Evolutionary conservation across 2,329 filamentous ascomycete genomes (phyloP).

Genomic region (Zymoseptoria pseudotritici): DNA sequence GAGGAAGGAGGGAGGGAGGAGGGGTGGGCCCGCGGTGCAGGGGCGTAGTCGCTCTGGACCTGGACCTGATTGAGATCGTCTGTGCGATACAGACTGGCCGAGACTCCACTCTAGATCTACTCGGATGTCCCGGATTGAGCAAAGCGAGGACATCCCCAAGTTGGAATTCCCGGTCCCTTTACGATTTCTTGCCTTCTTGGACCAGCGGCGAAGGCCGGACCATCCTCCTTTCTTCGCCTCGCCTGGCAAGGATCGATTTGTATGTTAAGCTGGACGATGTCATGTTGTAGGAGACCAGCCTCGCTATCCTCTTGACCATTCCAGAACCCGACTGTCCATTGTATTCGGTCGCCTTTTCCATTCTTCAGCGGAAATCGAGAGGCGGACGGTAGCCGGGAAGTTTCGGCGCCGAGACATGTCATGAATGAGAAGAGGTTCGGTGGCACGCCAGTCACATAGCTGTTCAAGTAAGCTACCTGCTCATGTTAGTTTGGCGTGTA

Average conservation of each 20-base stretch:
- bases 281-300: slow-evolving; percentile 22
- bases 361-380: slow-evolving; percentile 18
- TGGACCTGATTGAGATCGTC: neutral
- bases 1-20: slow-evolving; percentile 39
- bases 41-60: neutral
- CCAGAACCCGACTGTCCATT: slow-evolving; percentile 20
- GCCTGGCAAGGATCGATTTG: slow-evolving; percentile 24
- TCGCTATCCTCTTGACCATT: slow-evolving; percentile 22
- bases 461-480: too few relatives aligned
- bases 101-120: neutral
- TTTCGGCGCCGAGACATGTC: slow-evolving; percentile 9
- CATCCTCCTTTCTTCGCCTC: slow-evolving; percentile 20
- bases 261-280: slow-evolving; percentile 24
- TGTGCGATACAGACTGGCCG: neutral
- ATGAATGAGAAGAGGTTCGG: neutral
- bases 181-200: slow-evolving; percentile 1
- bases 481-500: too few relatives aligned
- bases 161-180: slow-evolving; percentile 7
- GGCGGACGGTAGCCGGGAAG: slow-evolving; percentile 24
- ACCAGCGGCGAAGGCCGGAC: slow-evolving; percentile 10
- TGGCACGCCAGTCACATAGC: too few relatives aligned
- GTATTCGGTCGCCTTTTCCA: slow-evolving; percentile 6
- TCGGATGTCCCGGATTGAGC: neutral
- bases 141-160: neutral
- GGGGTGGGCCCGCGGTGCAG: neutral